Evolutionary conservation across 257 asterid genomes (phyloP).

Genomic region (Rauvolfia tetraphylla): DNA sequence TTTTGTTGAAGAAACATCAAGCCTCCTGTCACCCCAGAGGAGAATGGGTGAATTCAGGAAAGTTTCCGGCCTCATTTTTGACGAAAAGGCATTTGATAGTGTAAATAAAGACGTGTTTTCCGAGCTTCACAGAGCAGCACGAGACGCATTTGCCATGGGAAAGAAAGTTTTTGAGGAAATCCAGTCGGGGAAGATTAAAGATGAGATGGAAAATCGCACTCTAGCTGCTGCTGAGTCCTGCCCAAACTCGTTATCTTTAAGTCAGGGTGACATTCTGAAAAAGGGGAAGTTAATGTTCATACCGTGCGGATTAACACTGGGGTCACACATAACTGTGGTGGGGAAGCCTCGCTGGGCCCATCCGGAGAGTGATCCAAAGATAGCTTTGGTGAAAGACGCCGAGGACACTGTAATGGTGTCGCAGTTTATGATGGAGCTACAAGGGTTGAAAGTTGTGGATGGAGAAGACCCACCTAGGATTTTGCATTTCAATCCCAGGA

Average conservation of each 20-base stretch:
- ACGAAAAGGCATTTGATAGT: conserved; percentile 47
- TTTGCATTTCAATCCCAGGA: conserved; percentile 85
- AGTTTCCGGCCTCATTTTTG: conserved; percentile 65
- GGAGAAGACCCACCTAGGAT: conserved; percentile 96
- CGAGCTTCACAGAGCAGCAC: conserved; percentile 58
- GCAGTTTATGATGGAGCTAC: conserved; percentile 86
- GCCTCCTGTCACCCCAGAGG: conserved; percentile 28
- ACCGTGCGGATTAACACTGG: conserved; percentile 85
- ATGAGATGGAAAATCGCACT: conserved; percentile 35
- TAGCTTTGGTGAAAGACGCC: conserved; percentile 31
- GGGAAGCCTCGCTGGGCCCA: conserved; percentile 68
- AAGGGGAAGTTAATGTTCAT: conserved; percentile 59
- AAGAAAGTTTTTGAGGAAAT: conserved; percentile 59
- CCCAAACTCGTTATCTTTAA: conserved; percentile 55
- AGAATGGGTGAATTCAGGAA: conserved; percentile 47
- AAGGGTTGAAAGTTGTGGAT: conserved; percentile 80
- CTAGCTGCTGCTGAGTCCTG: conserved; percentile 40
- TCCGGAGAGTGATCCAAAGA: conserved; percentile 37
- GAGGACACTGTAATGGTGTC: conserved; percentile 46
- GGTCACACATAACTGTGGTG: conserved; percentile 85
- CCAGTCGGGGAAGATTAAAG: conserved; percentile 47
- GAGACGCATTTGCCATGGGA: conserved; percentile 75
- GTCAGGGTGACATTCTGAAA: conserved; percentile 40
- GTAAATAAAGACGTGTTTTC: conserved; percentile 56
- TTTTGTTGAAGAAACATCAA: conserved; percentile 31